Evolutionary conservation across 2,329 filamentous ascomycete species (phyloP), one percentile per base, ranked within the genome.

Genomic region (Fusarium tupiense): DNA sequence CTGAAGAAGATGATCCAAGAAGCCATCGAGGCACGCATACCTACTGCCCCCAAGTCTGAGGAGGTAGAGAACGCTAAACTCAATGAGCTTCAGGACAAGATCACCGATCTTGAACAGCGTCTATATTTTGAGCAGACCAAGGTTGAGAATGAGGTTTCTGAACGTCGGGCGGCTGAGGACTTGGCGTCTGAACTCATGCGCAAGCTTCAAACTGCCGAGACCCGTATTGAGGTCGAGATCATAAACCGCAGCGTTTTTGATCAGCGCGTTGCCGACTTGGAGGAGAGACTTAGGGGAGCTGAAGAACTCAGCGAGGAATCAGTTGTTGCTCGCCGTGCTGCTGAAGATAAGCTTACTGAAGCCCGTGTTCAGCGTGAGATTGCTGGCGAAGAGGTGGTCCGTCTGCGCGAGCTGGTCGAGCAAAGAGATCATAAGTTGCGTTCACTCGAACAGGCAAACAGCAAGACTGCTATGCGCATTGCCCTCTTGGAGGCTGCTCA

Each of bases 321-420:
- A 76, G 84, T 92, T 67, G 85, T 87, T 50, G 83, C 84, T 54
- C 90, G 93, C 67, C 89, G 92, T 61, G 87, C 90, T 40, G 91
- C 91, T 3, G 93, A 95, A 80, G 93, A 95, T 78, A 89, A 90
- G 69, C 85, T 94, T 20, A 89, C 91, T 10, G 92, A 95, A 79
- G 87, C 91, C n/a, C 91, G 95, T 81, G 88, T 91, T 62, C 87
- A 92, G 29, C 86, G 94, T 33, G 89, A 90, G 67, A 88, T 91
- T 71, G 89, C 92, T 10, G 89, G 92, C n/a, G 91, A 94, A 78
- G 92, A 95, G 79, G 91, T 93, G 73, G 88, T 88, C 72, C 88
- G 91, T 61, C 88, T 95, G 10, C 87, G 91, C 33, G 88, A 91
- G 66, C 87, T 89, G 44, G 84, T 92, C 54, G 91, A 94, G 47